Evolutionary conservation across 164 flowering plant genomes (phyloP).

Genomic region (Sextonia rubra): DNA sequence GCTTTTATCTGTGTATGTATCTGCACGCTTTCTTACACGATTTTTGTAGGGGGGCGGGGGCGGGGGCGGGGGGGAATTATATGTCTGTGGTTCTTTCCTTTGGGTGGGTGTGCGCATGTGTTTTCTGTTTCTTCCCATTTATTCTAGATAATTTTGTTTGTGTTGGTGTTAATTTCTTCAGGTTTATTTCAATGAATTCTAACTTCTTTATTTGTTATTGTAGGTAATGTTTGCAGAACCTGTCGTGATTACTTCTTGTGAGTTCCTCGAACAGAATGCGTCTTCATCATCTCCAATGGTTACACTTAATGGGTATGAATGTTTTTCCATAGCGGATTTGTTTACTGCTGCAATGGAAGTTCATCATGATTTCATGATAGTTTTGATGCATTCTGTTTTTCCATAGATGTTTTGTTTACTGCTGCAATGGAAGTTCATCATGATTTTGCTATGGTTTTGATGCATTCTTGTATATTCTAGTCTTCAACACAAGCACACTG

Average conservation of each 20-base stretch:
- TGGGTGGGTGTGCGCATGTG: no score
- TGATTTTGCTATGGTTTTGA: background rate
- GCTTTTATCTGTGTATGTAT: no score
- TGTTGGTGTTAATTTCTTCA: background rate
- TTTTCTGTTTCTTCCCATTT: no score
- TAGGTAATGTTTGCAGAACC: constrained; percentile 94
- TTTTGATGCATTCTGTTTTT: background rate
- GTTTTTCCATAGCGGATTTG: constrained; percentile 3
- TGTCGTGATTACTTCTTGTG: constrained; percentile 88
- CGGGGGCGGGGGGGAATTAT: no score
- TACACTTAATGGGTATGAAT: constrained; percentile 76
- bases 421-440: background rate
- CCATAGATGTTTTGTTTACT: background rate
- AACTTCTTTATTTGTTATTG: background rate
- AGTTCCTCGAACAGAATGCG: constrained; percentile 84
- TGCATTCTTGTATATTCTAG: background rate
- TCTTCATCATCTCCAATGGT: constrained; percentile 64
- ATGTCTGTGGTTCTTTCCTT: no score
- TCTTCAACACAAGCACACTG: background rate
- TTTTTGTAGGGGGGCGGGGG: no score
- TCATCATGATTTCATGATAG: background rate
- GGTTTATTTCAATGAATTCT: background rate
- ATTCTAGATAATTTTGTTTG: no score
- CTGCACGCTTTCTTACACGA: no score
- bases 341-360: background rate